These are phyloP conservation scores for Lactifluus subvellereus DNA, from an alignment of 768 basidiomycete genomes.

Conservation along the genomic window DNA sequence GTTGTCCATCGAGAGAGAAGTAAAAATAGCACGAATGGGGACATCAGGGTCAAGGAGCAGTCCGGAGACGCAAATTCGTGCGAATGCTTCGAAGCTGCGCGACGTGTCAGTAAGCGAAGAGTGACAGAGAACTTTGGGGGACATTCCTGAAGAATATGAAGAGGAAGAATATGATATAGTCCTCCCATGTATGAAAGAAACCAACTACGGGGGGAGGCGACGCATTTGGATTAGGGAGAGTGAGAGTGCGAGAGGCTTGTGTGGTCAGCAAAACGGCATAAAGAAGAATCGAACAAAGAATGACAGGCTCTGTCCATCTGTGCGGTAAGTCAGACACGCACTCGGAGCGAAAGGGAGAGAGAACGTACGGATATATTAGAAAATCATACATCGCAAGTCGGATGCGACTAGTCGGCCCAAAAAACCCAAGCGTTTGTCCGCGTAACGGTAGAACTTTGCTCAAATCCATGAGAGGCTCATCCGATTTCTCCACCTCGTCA, in stretches of 20 bases:
- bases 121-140: neutral
- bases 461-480: conserved; percentile 35
- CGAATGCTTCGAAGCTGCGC: conserved; percentile 73
- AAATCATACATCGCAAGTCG: conserved; percentile 61
- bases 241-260: conserved; percentile 63
- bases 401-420: conserved; percentile 63
- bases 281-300: conserved; percentile 76
- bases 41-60: conserved; percentile 82
- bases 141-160: conserved; percentile 85
- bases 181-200: conserved; percentile 89
- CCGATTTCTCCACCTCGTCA: conserved; percentile 30
- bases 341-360: neutral
- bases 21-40: conserved; percentile 45
- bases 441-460: conserved; percentile 49
- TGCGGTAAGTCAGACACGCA: neutral
- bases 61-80: conserved; percentile 86
- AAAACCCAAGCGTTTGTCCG: conserved; percentile 71
- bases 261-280: conserved; percentile 79
- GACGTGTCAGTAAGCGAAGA: conserved; percentile 14
- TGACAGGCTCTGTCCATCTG: conserved; percentile 83
- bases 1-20: conserved; percentile 32
- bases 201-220: conserved; percentile 47
- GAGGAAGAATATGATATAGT: conserved; percentile 74
- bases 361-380: conserved; percentile 62
- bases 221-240: conserved; percentile 33